A percentile compares a stretch with the other conserved stretches of the same genome.
phyloP scores from a whole-genome alignment of 805 yeast genomes.

The Saturnispora gosingensis region DNA sequence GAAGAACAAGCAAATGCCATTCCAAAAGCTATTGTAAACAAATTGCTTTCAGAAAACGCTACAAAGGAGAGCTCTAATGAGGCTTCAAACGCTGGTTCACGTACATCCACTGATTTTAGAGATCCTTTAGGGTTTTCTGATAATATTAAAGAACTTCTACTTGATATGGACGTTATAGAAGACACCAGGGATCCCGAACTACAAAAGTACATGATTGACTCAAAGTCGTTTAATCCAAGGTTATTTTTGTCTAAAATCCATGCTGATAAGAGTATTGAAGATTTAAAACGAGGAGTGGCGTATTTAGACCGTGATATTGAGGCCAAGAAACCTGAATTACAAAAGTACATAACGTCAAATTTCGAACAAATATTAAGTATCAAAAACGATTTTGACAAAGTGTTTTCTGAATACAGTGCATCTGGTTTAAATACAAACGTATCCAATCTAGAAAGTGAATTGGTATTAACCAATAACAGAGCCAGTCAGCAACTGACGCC shows the following conservation, averaged over 20 bases:
- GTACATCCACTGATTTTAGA: conserved; percentile 7
- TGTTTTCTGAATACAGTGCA: conserved; percentile 42
- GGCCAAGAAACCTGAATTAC: conserved; percentile 40
- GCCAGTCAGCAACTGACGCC: conserved; percentile 52
- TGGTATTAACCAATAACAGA: conserved; percentile 39
- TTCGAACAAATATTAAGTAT: conserved; percentile 56
- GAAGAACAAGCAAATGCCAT: conserved; percentile 12
- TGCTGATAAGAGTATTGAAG: conserved; percentile 42
- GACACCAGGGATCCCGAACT: conserved; percentile 30
- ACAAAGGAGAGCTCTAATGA: neutral
- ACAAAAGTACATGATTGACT: conserved; percentile 40
- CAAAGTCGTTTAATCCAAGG: conserved; percentile 50
- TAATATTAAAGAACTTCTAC: conserved; percentile 34
- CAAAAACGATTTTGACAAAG: conserved; percentile 54
- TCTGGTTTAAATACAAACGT: conserved; percentile 18
- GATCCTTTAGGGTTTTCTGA: conserved; percentile 54
- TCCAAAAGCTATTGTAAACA: conserved; percentile 20
- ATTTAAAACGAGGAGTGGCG: conserved; percentile 39
- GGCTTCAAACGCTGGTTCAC: neutral
- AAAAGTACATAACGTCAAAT: conserved; percentile 45
- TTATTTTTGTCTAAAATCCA: conserved; percentile 48
- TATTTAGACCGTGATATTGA: conserved; percentile 41
- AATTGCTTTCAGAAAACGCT: conserved; percentile 17
- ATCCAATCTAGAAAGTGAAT: conserved; percentile 26
- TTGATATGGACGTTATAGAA: conserved; percentile 32